Percentiles rank a stretch among this genome's conserved stretches.
These are phyloP conservation scores for Starmerella tilneyi DNA, from an alignment of 805 yeast species.

Conservation along the genomic window DNA sequence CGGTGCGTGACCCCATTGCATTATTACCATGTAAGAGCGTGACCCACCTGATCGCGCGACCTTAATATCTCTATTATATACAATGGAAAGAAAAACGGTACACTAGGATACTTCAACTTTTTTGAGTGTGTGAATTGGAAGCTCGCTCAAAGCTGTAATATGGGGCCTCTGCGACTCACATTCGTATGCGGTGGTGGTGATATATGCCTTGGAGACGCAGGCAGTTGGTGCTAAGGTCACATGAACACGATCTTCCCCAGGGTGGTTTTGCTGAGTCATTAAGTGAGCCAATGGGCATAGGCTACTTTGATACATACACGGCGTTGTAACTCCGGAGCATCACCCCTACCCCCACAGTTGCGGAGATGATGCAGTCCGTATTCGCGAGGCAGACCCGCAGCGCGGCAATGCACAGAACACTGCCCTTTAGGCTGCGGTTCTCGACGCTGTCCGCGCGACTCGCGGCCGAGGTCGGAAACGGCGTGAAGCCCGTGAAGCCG, in stretches of 20 bases:
- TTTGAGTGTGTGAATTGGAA: no score
- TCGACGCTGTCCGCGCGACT: slow-evolving; percentile 9
- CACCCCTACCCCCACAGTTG: slow-evolving; percentile 2
- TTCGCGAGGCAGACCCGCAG: slow-evolving; percentile 1
- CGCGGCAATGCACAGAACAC: slow-evolving; percentile 2
- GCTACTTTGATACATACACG: not conserved
- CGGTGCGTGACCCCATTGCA: no score
- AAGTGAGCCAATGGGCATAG: slow-evolving; percentile 1
- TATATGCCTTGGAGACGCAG: no score
- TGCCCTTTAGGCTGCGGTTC: slow-evolving; percentile 6
- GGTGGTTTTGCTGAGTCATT: slow-evolving; percentile 1
- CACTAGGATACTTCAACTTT: no score
- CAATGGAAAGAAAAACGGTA: no score
- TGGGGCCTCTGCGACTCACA: no score
- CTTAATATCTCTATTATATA: no score
- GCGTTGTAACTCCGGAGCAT: not conserved
- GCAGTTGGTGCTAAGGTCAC: not conserved
- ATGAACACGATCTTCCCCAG: not conserved
- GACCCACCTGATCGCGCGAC: no score
- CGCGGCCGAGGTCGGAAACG: slow-evolving; percentile 2
- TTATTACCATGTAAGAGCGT: no score
- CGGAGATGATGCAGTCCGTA: slow-evolving; percentile 7
- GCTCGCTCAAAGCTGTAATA: no score
- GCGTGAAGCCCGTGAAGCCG: slow-evolving; percentile 6
- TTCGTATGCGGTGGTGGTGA: no score